Evolutionary conservation across 169 alveolate species (phyloP).

Genomic region (Babesia microti): DNA sequence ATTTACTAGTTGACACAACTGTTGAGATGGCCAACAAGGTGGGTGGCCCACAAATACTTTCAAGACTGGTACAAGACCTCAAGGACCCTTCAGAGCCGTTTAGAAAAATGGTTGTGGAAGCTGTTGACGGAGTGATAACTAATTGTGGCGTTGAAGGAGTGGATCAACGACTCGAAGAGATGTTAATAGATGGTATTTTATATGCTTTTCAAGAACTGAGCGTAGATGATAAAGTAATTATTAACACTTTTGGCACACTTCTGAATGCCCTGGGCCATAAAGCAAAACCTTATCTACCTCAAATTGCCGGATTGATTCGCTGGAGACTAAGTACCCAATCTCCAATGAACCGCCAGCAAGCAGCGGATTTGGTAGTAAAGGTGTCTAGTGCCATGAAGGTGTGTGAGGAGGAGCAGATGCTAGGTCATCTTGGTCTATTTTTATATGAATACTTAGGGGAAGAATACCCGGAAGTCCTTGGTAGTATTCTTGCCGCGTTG

Average conservation of each 20-base stretch:
- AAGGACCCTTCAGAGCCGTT: conserved; percentile 67
- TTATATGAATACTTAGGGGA: conserved; percentile 97
- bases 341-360: conserved; percentile 95
- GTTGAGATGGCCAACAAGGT: conserved; percentile 94
- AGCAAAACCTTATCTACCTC: conserved; percentile 91
- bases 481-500: conserved; percentile 93
- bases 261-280: conserved; percentile 92
- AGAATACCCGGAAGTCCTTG: conserved; percentile 99
- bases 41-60: conserved; percentile 48
- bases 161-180: conserved; percentile 89
- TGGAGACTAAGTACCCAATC: conserved; percentile 92
- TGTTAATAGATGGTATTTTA: conserved; percentile 94
- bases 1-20: conserved; percentile 92
- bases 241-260: conserved; percentile 93
- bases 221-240: conserved; percentile 88
- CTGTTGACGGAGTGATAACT: conserved; percentile 86
- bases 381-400: conserved; percentile 91
- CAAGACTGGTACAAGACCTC: conserved; percentile 45
- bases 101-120: conserved; percentile 94
- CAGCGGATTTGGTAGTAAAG: conserved; percentile 95
- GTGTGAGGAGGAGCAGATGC: conserved; percentile 93
- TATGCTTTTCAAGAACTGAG: conserved; percentile 94
- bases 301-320: conserved; percentile 93
- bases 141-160: conserved; percentile 88
- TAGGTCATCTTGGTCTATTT: conserved; percentile 92